Conservation (phyloP, 495 filamentous ascomycete species). For the Neurospora sp. region DNA sequence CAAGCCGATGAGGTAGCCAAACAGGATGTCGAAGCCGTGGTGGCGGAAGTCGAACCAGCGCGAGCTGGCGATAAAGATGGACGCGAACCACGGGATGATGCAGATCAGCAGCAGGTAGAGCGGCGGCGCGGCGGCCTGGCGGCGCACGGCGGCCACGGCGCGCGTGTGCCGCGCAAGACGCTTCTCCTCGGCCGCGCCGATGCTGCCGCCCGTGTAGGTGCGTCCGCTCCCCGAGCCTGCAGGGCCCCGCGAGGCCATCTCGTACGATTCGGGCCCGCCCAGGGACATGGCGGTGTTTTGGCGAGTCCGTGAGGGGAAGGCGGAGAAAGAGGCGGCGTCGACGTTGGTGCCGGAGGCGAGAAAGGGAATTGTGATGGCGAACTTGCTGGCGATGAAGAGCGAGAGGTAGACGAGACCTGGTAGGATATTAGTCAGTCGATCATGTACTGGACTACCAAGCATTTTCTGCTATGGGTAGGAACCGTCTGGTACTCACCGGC, state of each 20-base stretch:
- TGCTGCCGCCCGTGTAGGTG: background rate
- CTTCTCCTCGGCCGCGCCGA: conserved; percentile 13
- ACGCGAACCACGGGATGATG: conserved; percentile 48
- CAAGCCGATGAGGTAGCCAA: conserved; percentile 57
- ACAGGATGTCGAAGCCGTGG: conserved; percentile 82
- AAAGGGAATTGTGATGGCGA: conserved; percentile 48
- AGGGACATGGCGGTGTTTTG: conserved; percentile 8
- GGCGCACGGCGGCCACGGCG: conserved; percentile 35
- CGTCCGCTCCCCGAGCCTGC: conserved; percentile 13
- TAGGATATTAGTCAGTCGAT: background rate
- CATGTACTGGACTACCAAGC: background rate
- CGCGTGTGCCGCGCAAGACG: conserved; percentile 36
- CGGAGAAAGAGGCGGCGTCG: conserved; percentile 27
- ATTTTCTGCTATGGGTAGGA: background rate
- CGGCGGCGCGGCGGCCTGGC: conserved; percentile 60
- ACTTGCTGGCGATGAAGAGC: conserved; percentile 55
- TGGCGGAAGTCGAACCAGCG: conserved; percentile 74
- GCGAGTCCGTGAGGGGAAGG: conserved; percentile 40
- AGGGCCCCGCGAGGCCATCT: conserved; percentile 13
- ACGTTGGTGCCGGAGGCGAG: conserved; percentile 35
- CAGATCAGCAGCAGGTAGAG: conserved; percentile 62
- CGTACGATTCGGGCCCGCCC: conserved; percentile 17
- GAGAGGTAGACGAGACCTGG: conserved; percentile 66
- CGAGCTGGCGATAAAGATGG: conserved; percentile 48
- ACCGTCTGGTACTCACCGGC: conserved; percentile 35